Percentiles rank a stretch among this genome's conserved stretches.
Conservation (phyloP, 176 grass and related monocot species). For the Alopecurus myosuroides region DNA sequence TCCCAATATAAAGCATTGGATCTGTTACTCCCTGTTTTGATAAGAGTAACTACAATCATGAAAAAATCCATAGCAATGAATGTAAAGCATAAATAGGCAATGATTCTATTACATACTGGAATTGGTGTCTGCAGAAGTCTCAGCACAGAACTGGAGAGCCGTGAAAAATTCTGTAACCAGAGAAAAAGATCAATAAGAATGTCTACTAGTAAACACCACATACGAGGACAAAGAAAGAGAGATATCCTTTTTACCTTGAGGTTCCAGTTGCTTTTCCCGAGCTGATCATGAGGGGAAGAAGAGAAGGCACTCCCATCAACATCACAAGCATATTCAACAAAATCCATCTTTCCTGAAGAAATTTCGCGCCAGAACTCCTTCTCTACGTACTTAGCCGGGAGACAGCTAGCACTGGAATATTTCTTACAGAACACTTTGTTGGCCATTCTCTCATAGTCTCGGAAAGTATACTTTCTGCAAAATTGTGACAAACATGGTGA, state of each 20-base stretch:
- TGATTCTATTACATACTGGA: no score
- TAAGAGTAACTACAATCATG: no score
- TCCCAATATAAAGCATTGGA: constrained; percentile 22
- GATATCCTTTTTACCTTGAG: constrained; percentile 60
- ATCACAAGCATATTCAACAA: constrained; percentile 97
- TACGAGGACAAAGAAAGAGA: neutral
- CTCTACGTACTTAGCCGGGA: constrained; percentile 76
- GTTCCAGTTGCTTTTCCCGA: constrained; percentile 95
- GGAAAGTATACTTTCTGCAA: constrained; percentile 94
- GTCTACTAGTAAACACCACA: neutral
- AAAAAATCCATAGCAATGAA: no score
- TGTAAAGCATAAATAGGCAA: no score
- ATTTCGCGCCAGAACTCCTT: constrained; percentile 99
- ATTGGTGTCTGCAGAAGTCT: constrained; percentile 49
- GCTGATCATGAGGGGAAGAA: constrained; percentile 67
- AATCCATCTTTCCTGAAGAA: constrained; percentile 90
- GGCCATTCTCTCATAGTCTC: constrained; percentile 95
- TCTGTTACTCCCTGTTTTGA: no score
- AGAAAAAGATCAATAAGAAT: constrained; percentile 16
- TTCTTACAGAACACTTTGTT: constrained; percentile 88
- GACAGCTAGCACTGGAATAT: constrained; percentile 78
- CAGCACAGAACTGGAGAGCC: constrained; percentile 69
- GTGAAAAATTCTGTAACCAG: constrained; percentile 66
- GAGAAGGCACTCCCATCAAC: constrained; percentile 99
- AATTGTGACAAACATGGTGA: constrained; percentile 11